Evolutionary conservation across 176 grass and related monocot genomes (phyloP).

Genomic region (Bothriochloa decipiens): DNA sequence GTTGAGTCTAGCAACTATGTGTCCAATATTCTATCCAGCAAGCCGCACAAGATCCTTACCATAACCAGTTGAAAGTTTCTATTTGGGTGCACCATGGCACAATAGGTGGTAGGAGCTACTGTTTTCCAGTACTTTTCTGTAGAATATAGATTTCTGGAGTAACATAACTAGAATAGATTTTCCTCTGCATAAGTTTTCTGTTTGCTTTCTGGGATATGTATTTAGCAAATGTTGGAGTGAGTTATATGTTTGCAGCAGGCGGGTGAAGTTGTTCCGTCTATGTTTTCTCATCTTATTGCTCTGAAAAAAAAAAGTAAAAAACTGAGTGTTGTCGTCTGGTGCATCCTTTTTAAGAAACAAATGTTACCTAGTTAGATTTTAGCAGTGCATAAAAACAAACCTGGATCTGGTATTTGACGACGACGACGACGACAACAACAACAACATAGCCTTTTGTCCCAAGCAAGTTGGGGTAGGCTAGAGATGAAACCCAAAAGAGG

Average conservation of each 20-base stretch:
- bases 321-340: background rate
- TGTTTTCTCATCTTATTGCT: slow-evolving; percentile 1
- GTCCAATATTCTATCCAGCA: slow-evolving; percentile 21
- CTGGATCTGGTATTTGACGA: slow-evolving; percentile 10
- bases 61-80: slow-evolving; percentile 15
- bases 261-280: background rate
- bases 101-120: background rate
- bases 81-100: slow-evolving; percentile 17
- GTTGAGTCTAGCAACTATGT: slow-evolving; percentile 6
- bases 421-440: no score
- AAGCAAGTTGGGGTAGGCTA: no score
- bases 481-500: no score
- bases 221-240: slow-evolving; percentile 20
- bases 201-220: background rate
- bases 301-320: background rate
- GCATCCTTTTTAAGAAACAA: background rate
- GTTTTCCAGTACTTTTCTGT: background rate
- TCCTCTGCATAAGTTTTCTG: background rate
- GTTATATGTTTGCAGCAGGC: slow-evolving; percentile 4
- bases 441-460: no score
- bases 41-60: background rate
- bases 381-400: background rate
- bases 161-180: background rate
- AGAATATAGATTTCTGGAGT: slow-evolving; percentile 1
- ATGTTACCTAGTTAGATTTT: background rate